Conservation (phyloP, 345 rosid species). For the Hirschfeldia incana region DNA sequence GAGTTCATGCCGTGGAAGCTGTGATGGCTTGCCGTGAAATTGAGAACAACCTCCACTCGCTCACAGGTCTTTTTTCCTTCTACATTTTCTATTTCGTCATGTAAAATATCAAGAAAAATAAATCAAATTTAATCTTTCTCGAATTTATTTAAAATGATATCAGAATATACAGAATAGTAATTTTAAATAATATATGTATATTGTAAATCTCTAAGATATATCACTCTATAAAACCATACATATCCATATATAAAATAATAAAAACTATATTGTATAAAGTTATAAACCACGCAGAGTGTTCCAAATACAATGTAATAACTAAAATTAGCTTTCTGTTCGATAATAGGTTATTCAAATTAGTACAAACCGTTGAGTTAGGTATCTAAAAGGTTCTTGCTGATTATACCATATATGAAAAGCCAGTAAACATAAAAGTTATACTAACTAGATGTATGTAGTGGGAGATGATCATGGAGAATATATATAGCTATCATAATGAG, state of each 20-base stretch:
- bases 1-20: conserved; percentile 97
- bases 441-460: background rate
- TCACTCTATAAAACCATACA: background rate
- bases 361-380: background rate
- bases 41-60: conserved; percentile 84
- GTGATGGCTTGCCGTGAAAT: conserved; percentile 99
- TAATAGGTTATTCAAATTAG: too few species aligned
- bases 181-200: background rate
- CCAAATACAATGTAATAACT: background rate
- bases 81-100: conserved; percentile 1
- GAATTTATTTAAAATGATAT: background rate
- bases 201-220: background rate
- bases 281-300: background rate
- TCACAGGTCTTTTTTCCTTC: conserved; percentile 58
- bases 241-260: background rate
- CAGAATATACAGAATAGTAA: background rate
- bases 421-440: background rate
- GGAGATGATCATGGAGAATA: conserved; percentile 24
- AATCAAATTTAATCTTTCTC: background rate
- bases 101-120: background rate
- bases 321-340: background rate
- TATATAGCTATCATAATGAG: background rate
- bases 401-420: conserved; percentile 9
- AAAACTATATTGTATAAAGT: background rate
- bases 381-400: conserved; percentile 13